Conservation (phyloP, 2,329 filamentous ascomycete genomes). For the Xylaria multiplex region DNA sequence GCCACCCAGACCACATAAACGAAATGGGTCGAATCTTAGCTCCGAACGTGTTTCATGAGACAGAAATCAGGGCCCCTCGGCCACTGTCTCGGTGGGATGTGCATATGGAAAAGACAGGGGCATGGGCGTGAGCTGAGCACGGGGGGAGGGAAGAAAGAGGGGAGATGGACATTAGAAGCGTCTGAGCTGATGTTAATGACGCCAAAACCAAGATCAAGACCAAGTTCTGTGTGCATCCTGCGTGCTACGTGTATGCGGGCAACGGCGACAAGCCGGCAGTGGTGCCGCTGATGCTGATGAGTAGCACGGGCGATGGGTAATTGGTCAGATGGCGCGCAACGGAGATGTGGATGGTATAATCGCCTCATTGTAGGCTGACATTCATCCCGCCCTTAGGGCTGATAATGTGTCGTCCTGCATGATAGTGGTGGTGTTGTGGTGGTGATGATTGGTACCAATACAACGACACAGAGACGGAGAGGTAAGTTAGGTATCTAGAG, state of each 20-base stretch:
- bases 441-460: no score
- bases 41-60: conserved; percentile 11
- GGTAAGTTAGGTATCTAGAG: no score
- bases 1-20: conserved; percentile 1
- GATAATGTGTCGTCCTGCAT: neutral
- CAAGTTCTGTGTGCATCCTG: conserved; percentile 3
- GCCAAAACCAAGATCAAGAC: conserved; percentile 14
- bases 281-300: conserved; percentile 7
- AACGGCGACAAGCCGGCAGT: conserved; percentile 12
- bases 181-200: conserved; percentile 27
- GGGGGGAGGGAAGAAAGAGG: neutral
- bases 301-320: neutral
- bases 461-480: no score
- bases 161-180: neutral
- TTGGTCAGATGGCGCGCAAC: conserved; percentile 6
- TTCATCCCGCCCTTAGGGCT: conserved; percentile 9
- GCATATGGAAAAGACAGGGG: conserved; percentile 27
- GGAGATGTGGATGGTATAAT: conserved; percentile 11
- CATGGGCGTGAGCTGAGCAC: neutral
- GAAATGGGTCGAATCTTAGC: conserved; percentile 9
- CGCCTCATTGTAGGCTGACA: conserved; percentile 13
- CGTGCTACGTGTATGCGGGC: conserved; percentile 24
- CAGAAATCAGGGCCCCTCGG: conserved; percentile 15
- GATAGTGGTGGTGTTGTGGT: no score
- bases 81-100: conserved; percentile 22